Percentiles rank a stretch among this genome's conserved stretches.
Evolutionary conservation across 1,284 basidiomycete genomes (phyloP).

Genomic region (Athelia sp.): DNA sequence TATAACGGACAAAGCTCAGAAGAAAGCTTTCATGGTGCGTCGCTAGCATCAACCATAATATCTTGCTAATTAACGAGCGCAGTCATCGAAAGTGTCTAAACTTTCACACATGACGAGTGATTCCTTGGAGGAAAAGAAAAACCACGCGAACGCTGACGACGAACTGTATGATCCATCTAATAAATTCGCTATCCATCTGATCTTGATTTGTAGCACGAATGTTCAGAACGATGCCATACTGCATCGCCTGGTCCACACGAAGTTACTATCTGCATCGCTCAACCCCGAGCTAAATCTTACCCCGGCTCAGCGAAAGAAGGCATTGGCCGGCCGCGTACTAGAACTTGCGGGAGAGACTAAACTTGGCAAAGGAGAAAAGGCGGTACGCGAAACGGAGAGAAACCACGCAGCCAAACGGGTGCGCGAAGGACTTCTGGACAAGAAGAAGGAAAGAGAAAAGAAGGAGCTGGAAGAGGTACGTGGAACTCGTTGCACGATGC

Average conservation of each 20-base stretch:
- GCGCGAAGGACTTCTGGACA: slow-evolving; percentile 60
- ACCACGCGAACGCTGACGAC: slow-evolving; percentile 31
- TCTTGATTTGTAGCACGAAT: slow-evolving; percentile 48
- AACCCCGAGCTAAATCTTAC: slow-evolving; percentile 55
- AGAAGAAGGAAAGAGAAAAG: slow-evolving; percentile 49
- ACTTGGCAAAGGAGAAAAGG: slow-evolving; percentile 66
- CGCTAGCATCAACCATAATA: slow-evolving; percentile 3
- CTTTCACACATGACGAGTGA: slow-evolving; percentile 32
- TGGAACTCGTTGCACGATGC: slow-evolving; percentile 6
- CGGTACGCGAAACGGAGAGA: slow-evolving; percentile 52
- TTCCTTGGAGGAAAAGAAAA: slow-evolving; percentile 13
- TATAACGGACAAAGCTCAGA: slow-evolving; percentile 35
- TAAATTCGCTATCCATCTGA: background rate
- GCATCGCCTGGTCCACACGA: slow-evolving; percentile 72
- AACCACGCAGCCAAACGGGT: slow-evolving; percentile 66
- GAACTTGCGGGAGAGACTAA: slow-evolving; percentile 62
- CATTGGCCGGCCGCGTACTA: slow-evolving; percentile 66
- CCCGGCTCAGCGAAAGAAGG: slow-evolving; percentile 63
- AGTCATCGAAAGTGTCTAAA: slow-evolving; percentile 76
- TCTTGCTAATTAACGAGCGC: slow-evolving; percentile 3
- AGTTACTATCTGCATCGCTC: slow-evolving; percentile 66
- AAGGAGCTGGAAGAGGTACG: slow-evolving; percentile 62
- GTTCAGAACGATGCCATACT: slow-evolving; percentile 69
- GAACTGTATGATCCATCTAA: slow-evolving; percentile 31
- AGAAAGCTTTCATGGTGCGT: slow-evolving; percentile 70